Evolutionary conservation across 148 eudicot genomes (phyloP).

Genomic region (Dianthus caryophyllus): DNA sequence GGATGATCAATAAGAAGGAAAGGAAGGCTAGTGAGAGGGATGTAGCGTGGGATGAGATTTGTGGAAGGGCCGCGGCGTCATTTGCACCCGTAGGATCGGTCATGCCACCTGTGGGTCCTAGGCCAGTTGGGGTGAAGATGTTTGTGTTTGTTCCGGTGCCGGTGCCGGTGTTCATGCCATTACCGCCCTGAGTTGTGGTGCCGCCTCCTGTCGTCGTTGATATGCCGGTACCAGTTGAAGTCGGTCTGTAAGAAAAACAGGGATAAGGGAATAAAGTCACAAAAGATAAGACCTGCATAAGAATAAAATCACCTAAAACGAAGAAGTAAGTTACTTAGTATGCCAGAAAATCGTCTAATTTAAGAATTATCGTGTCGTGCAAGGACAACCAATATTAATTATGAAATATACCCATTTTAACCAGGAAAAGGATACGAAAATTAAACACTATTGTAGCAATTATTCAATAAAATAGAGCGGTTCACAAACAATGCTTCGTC

Average conservation of each 20-base stretch:
- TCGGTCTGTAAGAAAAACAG: background rate
- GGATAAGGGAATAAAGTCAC: too few species aligned
- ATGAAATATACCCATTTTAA: too few species aligned
- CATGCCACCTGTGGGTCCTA: background rate
- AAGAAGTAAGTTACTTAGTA: background rate
- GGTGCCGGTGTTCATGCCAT: background rate
- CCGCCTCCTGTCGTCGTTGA: slow-evolving; percentile 1
- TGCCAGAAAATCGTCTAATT: too few species aligned
- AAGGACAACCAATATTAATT: too few species aligned
- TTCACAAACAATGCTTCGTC: too few species aligned
- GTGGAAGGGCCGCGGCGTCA: background rate
- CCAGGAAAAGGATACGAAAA: background rate
- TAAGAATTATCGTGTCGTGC: too few species aligned
- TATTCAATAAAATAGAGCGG: too few species aligned
- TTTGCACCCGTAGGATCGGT: background rate
- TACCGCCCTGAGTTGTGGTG: too few species aligned
- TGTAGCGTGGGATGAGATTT: background rate
- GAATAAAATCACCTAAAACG: background rate
- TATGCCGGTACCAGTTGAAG: background rate
- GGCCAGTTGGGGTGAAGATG: background rate
- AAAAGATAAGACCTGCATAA: too few species aligned
- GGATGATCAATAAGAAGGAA: background rate
- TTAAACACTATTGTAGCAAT: too few species aligned
- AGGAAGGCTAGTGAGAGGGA: slow-evolving; percentile 2
- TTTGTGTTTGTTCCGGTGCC: background rate